phyloP scores from a whole-genome alignment of 257 asterid species.

The Solanum sitiens region DNA sequence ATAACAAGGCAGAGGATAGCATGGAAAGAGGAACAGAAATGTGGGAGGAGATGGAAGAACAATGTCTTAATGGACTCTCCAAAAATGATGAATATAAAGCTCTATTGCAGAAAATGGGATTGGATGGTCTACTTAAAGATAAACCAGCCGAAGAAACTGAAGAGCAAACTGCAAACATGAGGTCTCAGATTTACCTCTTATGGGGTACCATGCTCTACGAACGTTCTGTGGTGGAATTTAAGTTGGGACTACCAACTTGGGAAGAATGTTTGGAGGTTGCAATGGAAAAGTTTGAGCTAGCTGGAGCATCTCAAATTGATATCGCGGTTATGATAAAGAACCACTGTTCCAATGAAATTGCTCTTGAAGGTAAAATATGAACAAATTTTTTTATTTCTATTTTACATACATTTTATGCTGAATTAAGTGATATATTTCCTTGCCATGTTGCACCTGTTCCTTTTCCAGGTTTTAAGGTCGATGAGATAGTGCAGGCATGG shows the following conservation, averaged over 20 bases:
- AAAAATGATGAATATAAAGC: conserved; percentile 52
- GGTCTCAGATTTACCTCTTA: conserved; percentile 68
- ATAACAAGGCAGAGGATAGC: conserved; percentile 90
- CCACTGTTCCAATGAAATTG: conserved; percentile 90
- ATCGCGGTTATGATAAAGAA: conserved; percentile 91
- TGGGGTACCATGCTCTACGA: conserved; percentile 94
- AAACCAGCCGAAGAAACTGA: conserved; percentile 55
- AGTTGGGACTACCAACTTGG: conserved; percentile 80
- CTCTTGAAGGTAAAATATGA: conserved; percentile 56
- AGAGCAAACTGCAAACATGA: conserved; percentile 52
- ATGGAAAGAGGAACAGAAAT: conserved; percentile 86
- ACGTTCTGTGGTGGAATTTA: conserved; percentile 86
- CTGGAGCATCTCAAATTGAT: conserved; percentile 79
- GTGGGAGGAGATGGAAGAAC: conserved; percentile 96
- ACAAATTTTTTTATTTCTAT: not conserved
- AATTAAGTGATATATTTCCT: not conserved
- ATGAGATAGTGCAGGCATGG: conserved; percentile 98
- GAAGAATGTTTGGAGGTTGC: conserved; percentile 95
- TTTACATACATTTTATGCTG: not conserved
- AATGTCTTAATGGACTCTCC: conserved; percentile 79
- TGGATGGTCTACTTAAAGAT: conserved; percentile 50
- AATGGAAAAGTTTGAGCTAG: conserved; percentile 80
- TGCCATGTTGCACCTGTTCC: not conserved
- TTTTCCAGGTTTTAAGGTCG: conserved; percentile 72
- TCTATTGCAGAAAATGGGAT: conserved; percentile 46